Evolutionary conservation across 148 eudicot species (phyloP), one percentile per base, ranked within the genome.

Genomic region (Arbutus unedo): DNA sequence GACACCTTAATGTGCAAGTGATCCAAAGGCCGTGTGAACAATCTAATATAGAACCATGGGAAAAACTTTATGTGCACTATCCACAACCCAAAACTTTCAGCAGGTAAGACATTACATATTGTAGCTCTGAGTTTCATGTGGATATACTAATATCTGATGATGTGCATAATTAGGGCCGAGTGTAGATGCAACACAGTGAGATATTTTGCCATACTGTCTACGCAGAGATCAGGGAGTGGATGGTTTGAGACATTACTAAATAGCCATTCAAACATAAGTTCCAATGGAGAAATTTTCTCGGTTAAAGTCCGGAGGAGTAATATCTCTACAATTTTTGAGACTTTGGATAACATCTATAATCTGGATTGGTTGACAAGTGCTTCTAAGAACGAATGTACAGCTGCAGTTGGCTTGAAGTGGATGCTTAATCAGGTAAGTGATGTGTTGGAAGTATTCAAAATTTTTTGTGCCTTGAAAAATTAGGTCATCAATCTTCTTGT

Each of bases 381-480:
- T 84, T 88, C 98, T 6, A 95, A 91, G 88, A 95, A 91, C 79
- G 98, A 93, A 83, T 95, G 98, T 84, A 92, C 97, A 8, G 91
- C 98, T 88, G 98, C 98, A 45, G 96, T 93, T 84, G 98, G 98
- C 82, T 91, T 95, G 88, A 95, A 95, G 81, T 95, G 98, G 98
- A 95, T 95, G 98, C 93, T 95, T 82, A 95, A 95, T 84, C 98
- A 95, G 93, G 98, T 92, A 23, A 82, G 91, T 82, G 50, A 68
- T 82, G 31, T 60, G 53, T 78, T 21, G 21, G 18, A 14, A 57
- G 68, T 31, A 48, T 71, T 51, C 31, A 21, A 47, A 53, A 5
- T 66, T 5, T 38, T 55, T 15, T 41, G 14, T 10, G 38, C 15
- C 16, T 74, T 19, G 38, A 16, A 0, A 15, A 25, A 60, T 54